Percentiles rank a stretch among this genome's conserved stretches.
Evolutionary conservation across 139 green algal genomes (phyloP).

Genomic region (Asterochloris sp.): DNA sequence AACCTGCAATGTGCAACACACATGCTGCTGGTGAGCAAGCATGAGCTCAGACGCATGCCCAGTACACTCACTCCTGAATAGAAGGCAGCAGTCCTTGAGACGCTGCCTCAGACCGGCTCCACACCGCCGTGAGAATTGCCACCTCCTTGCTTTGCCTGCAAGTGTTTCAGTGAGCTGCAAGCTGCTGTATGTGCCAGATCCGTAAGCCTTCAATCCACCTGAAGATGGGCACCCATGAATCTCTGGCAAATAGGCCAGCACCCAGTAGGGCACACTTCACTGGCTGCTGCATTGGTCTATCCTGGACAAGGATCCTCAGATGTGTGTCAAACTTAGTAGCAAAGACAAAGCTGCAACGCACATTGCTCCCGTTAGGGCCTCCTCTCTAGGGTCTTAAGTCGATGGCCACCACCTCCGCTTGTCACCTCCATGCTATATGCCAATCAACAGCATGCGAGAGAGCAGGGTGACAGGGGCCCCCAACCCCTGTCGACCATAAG

Average conservation of each 20-base stretch:
- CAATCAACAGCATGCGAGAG: too few relatives aligned
- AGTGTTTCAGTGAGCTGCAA: not conserved
- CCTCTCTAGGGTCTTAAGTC: too few relatives aligned
- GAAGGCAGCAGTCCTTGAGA: not conserved
- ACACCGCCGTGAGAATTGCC: not conserved
- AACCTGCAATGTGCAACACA: not conserved
- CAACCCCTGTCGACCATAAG: too few relatives aligned
- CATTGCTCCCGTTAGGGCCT: too few relatives aligned
- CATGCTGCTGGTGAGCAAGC: not conserved
- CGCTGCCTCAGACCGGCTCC: slow-evolving; percentile 12
- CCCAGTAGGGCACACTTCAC: not conserved
- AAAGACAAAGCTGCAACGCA: too few relatives aligned
- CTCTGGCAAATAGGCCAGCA: slow-evolving; percentile 4
- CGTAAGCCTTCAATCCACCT: not conserved
- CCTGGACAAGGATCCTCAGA: too few relatives aligned
- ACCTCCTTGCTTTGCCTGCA: slow-evolving; percentile 1
- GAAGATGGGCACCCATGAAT: not conserved
- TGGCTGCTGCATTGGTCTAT: not conserved
- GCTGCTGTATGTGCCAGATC: too few relatives aligned
- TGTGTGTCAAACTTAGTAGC: too few relatives aligned
- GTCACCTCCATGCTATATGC: too few relatives aligned
- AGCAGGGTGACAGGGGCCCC: too few relatives aligned
- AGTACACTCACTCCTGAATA: not conserved
- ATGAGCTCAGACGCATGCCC: not conserved
- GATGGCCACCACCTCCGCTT: too few relatives aligned